Evolutionary conservation across 108 stramenopile species (phyloP).

Genomic region (Pseudonitzschia multiseries): DNA sequence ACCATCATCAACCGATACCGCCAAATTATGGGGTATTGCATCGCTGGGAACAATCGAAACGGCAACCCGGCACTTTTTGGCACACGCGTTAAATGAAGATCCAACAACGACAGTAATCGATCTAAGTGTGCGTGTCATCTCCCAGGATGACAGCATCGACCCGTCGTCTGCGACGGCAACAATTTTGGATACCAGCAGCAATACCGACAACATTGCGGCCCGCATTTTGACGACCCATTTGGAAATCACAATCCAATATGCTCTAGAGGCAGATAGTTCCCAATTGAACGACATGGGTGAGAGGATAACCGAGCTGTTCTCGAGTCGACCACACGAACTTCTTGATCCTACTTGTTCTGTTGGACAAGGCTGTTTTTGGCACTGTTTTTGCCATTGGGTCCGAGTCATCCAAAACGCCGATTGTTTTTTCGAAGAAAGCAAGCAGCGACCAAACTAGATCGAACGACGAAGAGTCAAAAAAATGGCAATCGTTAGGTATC

Average conservation of each 20-base stretch:
- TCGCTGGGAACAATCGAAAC: slow-evolving; percentile 1
- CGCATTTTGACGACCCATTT: neutral
- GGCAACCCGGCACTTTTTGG: slow-evolving; percentile 20
- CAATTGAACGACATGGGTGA: neutral
- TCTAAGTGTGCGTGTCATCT: neutral
- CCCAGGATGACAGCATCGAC: slow-evolving; percentile 1
- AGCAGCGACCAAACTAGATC: neutral
- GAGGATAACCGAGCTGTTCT: neutral
- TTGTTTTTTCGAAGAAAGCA: neutral
- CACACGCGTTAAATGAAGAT: slow-evolving; percentile 12
- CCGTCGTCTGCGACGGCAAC: neutral
- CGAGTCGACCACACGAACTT: neutral
- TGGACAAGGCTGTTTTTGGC: neutral
- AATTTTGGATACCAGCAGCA: neutral
- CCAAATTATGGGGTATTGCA: neutral
- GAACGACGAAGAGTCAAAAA: neutral
- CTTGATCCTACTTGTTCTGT: neutral
- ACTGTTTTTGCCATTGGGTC: neutral
- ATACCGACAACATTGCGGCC: neutral
- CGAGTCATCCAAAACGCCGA: neutral
- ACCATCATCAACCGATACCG: slow-evolving; percentile 2
- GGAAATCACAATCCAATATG: neutral
- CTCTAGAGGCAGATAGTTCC: neutral
- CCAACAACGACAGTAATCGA: neutral
- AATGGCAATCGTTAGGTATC: neutral